phyloP scores from a whole-genome alignment of 2,329 filamentous ascomycete species.

The Colletotrichum sp. region DNA sequence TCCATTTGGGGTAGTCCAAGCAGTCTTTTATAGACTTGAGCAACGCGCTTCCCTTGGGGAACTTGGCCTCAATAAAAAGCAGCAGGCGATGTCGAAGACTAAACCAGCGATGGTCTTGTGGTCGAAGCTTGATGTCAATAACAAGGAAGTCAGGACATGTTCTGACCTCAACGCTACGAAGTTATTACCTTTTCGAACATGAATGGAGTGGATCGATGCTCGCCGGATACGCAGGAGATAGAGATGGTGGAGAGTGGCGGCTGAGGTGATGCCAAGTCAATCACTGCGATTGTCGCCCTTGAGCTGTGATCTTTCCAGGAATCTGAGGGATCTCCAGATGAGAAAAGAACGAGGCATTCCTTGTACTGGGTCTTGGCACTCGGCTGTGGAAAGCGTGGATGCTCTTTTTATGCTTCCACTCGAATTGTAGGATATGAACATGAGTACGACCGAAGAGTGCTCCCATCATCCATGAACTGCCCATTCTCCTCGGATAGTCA shows the following conservation, averaged over 20 bases:
- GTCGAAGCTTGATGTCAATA: background rate
- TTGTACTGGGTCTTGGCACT: too few species aligned
- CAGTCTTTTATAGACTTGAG: background rate
- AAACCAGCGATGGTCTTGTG: background rate
- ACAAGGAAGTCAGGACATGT: background rate
- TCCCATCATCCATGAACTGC: background rate
- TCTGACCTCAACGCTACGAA: background rate
- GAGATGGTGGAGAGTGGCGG: background rate
- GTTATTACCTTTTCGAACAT: background rate
- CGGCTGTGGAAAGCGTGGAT: too few species aligned
- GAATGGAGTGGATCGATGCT: accelerated
- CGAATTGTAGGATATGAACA: too few species aligned
- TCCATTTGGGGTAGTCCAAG: background rate
- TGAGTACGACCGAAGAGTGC: background rate
- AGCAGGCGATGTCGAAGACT: background rate
- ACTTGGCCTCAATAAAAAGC: background rate
- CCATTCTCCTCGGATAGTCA: background rate
- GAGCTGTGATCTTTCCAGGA: background rate
- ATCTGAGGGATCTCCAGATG: too few species aligned
- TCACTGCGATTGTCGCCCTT: background rate
- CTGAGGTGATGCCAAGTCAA: background rate
- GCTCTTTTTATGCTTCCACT: too few species aligned
- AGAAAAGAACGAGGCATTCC: too few species aligned
- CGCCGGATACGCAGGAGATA: background rate
- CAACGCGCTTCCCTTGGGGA: background rate